Base-by-base conservation (phyloP, 208 protist species). In the Angomonas deanei region DNA sequence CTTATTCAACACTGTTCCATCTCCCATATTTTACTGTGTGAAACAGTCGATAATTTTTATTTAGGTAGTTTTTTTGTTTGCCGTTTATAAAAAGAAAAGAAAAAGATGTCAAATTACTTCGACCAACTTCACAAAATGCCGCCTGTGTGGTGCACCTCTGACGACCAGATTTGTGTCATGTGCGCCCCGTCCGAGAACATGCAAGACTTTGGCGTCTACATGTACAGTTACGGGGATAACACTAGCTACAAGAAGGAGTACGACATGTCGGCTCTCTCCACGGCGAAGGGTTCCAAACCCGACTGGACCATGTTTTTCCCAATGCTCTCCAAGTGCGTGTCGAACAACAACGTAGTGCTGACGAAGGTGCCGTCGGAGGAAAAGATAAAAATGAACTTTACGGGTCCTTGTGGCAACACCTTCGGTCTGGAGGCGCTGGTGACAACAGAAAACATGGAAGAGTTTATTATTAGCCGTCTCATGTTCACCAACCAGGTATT, bases 301-400 rank as follows among this genome's bases (percentile, higher is more conserved):
- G 70, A 74, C 28, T 93, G 86, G 85, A 39, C 53, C 4, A 47
- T 13, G 10, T 93, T 96, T 61, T 96, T 96, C 49, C 56, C 66
- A 5, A 60, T 69, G 27, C 8, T 96, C n/a, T 34, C 53, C 2
- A 27, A 70, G 38, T 64, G 74, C 24, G 91, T 96, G 54, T 74
- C 76, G 34, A 39, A 58, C 15, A 62, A 69, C 26, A 50, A 24
- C 28, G 72, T 91, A 3, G 68, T 27, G 0, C 39, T 76, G 17
- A 28, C 21, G 13, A 31, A 73, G 36, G 11, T 17, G n/a, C 26
- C 36, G 15, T 46, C 50, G 1, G 62, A 72, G 28, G 60, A 30
- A 17, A 34, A 75, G 15, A 32, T 64, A 4, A 65, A 78, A 19
- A 52, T 49, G 4, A 71, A 59, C 42, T 15, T 28, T 4, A 42